Evolutionary conservation across 225 moss, liverwort and hornwort genomes (phyloP).

Genomic region (Bryoerythrophyllum caledonicum): DNA sequence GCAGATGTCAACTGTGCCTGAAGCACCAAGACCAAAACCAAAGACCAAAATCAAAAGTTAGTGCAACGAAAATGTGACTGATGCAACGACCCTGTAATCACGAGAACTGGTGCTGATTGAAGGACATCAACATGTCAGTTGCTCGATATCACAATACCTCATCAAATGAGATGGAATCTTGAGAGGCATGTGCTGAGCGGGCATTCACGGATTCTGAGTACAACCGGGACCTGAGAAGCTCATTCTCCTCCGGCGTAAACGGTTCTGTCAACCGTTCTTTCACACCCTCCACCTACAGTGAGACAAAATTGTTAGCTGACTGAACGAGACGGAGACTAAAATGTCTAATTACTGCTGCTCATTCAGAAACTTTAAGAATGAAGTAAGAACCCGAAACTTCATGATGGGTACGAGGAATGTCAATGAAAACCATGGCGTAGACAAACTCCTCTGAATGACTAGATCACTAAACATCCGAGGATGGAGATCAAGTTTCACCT

Average conservation of each 20-base stretch:
- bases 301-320: constrained; percentile 6
- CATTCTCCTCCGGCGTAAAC: constrained; percentile 62
- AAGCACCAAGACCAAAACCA: constrained; percentile 15
- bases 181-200: constrained; percentile 58
- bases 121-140: not conserved
- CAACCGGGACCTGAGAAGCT: constrained; percentile 52
- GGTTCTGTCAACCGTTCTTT: constrained; percentile 72
- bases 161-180: constrained; percentile 82
- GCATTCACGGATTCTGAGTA: constrained; percentile 59
- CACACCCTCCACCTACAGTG: constrained; percentile 64
- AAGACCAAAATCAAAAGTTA: not conserved
- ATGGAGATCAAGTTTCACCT: constrained; percentile 43
- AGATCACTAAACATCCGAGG: not conserved
- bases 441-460: not conserved
- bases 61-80: not conserved
- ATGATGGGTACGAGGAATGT: not conserved
- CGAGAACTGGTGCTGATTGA: not conserved
- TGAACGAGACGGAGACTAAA: not conserved
- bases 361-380: not conserved
- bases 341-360: not conserved
- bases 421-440: not conserved
- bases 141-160: constrained; percentile 50
- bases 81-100: not conserved
- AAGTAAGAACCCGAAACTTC: not conserved
- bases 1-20: constrained; percentile 50